Evolutionary conservation across 108 stramenopile species (phyloP), one percentile per base, ranked within the genome.

Genomic region (Nitzschia sp.): DNA sequence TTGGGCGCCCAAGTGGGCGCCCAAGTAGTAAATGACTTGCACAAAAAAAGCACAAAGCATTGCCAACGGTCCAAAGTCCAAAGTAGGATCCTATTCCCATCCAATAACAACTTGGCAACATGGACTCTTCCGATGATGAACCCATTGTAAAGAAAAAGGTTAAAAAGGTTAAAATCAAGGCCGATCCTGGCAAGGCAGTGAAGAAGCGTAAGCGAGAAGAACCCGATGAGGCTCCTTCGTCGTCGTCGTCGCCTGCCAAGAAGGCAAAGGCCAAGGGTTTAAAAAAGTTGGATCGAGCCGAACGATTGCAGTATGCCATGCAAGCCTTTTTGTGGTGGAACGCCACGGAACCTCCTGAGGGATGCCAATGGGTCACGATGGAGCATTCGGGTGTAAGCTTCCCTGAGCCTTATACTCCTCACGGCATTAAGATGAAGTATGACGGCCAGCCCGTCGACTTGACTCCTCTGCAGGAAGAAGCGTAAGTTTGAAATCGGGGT

Each of bases 371-470:
- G 99, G 66, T 56, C 15, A 92, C 81, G 27, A 93, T 99, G 87
- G 97, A 99, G 78, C 97, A 98, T 79, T 79, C 89, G 8, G 98
- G 98, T n/a, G 92, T 99, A 11, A 76, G 79, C 46, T 99, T 99
- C 82, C 91, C 98, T 8, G 96, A 96, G 58, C 70, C 79, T 23
- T 99, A 99, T 75, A 80, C 65, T 23, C 95, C 97, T 5, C 99
- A 99, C 81, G 93, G 96, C 21, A 79, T 99, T 2, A 89, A 90
- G 65, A 84, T 99, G 83, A 49, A 69, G 54, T 99, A 99, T 74
- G 95, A 98, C 56, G 99, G 99, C 21, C 57, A 87, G 66, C 79
- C 81, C 3, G 81, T 99, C 1, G 80, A 93, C 34, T 86, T 99
- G 59, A 91, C 91, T 11, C 84, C 96, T 0, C 46, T 70, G 21